These are phyloP conservation scores for Exophiala xenobiotica DNA, from an alignment of 2,329 filamentous ascomycete genomes.

Conservation along the genomic window DNA sequence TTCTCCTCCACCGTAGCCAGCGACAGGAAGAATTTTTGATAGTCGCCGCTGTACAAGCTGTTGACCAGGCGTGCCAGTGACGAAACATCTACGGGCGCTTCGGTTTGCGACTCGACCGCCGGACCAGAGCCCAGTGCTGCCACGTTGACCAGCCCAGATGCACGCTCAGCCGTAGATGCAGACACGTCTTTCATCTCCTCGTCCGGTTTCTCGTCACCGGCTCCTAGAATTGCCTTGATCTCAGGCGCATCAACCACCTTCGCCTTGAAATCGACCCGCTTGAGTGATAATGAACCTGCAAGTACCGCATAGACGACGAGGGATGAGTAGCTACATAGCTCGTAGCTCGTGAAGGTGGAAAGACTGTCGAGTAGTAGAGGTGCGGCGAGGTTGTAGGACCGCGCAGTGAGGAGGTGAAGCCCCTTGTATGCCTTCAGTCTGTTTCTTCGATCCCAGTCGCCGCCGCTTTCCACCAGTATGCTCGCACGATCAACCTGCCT, in stretches of 20 bases:
- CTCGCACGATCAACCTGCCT: slow-evolving; percentile 90
- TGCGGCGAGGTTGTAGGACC: slow-evolving; percentile 84
- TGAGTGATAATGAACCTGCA: slow-evolving; percentile 88
- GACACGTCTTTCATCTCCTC: slow-evolving; percentile 70
- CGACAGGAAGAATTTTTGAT: slow-evolving; percentile 89
- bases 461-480: slow-evolving; percentile 86
- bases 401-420: slow-evolving; percentile 85
- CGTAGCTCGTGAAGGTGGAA: slow-evolving; percentile 97
- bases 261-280: slow-evolving; percentile 97
- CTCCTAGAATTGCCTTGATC: slow-evolving; percentile 93
- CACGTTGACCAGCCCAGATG: slow-evolving; percentile 78
- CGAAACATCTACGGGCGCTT: slow-evolving; percentile 83
- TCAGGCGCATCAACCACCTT: slow-evolving; percentile 98
- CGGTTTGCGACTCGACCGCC: slow-evolving; percentile 65
- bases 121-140: slow-evolving; percentile 71
- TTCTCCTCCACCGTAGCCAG: slow-evolving; percentile 87
- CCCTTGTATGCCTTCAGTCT: slow-evolving; percentile 98
- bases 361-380: slow-evolving; percentile 93
- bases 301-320: slow-evolving; percentile 95
- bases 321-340: slow-evolving; percentile 93
- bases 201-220: slow-evolving; percentile 83
- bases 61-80: slow-evolving; percentile 83
- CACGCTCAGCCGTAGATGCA: slow-evolving; percentile 50
- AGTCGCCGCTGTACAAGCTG: slow-evolving; percentile 90
- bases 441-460: slow-evolving; percentile 98